Evolutionary conservation across 1,284 basidiomycete species (phyloP), one percentile per base, ranked within the genome.

Genomic region (Ganoderma resinaceum): DNA sequence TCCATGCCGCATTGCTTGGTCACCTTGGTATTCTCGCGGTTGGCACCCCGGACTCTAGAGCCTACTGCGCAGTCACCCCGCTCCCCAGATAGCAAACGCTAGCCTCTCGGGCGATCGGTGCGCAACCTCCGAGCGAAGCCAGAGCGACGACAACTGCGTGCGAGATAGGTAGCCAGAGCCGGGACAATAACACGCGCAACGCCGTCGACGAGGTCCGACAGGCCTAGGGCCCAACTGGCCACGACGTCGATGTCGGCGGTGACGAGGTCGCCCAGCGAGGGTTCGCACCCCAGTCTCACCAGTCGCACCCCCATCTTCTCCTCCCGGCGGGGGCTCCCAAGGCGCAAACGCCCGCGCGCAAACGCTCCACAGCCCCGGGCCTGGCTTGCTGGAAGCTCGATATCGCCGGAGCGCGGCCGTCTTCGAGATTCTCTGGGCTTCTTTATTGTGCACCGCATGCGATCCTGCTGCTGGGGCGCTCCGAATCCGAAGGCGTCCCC

Each of bases 361-460:
- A 49, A 49, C 46, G 23, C 46, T 49, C 46, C 46, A 49, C 46
- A 26, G 9, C 3, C 46, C 46, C 5, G 46, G 46, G 23, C 46
- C 46, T 3, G 11, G 46, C 20, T 26, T 7, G 23, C 46, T n/a
- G n/a, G n/a, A 46, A 20, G 14, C 0, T 33, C 26, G 29, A 18
- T 33, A 33, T 55, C 23, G 46, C 46, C 46, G 31, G 53, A 33
- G 29, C 31, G 18, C 53, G 16, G 7, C 53, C 31, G 29, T 55
- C 14, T 55, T 55, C 23, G 53, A n/a, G n/a, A 33, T 31, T 55
- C 29, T 33, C 53, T 55, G 29, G 6, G 55, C 55, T 58, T 58
- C 55, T 33, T n/a, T 37, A 37, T 58, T 14, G 55, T 58, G 55
- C 55, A 58, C 55, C 33, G 55, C 55, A 35, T 58, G 55, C 33